These are phyloP conservation scores for Kockiozyma suomiensis DNA, from an alignment of 805 yeast genomes.

Conservation along the genomic window DNA sequence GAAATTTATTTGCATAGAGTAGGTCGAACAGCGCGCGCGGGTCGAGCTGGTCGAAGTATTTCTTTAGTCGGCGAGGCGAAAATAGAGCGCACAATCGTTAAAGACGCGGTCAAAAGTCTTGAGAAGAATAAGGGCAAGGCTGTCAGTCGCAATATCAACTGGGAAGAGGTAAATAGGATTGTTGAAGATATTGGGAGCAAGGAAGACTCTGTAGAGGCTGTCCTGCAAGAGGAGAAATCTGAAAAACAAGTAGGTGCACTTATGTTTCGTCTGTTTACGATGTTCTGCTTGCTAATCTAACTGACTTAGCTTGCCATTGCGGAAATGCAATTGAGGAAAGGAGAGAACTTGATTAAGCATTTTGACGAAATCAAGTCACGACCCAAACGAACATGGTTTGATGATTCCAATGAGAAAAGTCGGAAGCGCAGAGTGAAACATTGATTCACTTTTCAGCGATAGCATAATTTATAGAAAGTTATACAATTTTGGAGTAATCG, in stretches of 20 bases:
- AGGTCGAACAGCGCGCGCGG: constrained; percentile 99
- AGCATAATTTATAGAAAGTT: not conserved
- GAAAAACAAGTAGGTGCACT: constrained; percentile 61
- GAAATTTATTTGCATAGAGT: constrained; percentile 95
- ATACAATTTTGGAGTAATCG: not conserved
- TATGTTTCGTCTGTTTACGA: not conserved
- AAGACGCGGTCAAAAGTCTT: constrained; percentile 77
- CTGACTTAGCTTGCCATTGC: constrained; percentile 60
- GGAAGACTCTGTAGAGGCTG: constrained; percentile 66
- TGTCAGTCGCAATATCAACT: constrained; percentile 88
- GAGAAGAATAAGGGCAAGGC: constrained; percentile 55
- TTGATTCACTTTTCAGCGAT: not conserved
- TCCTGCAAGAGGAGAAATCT: constrained; percentile 81
- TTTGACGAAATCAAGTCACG: constrained; percentile 81
- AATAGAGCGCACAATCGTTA: constrained; percentile 88
- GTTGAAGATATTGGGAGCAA: constrained; percentile 63
- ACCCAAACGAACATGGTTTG: constrained; percentile 96
- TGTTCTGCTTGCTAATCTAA: not conserved
- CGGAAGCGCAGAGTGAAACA: constrained; percentile 10
- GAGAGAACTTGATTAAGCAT: constrained; percentile 79
- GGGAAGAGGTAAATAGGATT: constrained; percentile 77
- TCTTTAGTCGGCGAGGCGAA: constrained; percentile 91
- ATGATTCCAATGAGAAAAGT: constrained; percentile 16
- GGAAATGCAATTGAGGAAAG: constrained; percentile 86
- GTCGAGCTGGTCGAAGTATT: constrained; percentile 90